Evolutionary conservation across 305 asterid genomes (phyloP).

Genomic region (Solanum aculeatissimum): DNA sequence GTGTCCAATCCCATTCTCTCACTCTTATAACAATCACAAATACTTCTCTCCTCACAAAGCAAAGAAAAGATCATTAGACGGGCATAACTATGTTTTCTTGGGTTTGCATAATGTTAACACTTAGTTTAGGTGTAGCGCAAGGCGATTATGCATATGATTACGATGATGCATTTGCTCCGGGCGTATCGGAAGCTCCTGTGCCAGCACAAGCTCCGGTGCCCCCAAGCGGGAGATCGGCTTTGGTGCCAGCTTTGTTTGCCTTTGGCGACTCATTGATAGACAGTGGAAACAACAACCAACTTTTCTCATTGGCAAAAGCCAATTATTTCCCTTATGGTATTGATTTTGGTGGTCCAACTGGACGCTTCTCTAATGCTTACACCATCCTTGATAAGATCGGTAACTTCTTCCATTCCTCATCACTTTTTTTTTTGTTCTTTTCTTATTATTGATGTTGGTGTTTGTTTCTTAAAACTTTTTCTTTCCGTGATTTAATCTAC

Average conservation of each 20-base stretch:
- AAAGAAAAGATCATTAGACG: neutral
- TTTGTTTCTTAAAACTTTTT: neutral
- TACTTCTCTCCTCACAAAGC: neutral
- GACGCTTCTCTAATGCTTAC: conserved; percentile 29
- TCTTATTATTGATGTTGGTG: neutral
- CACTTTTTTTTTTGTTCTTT: neutral
- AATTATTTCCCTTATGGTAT: conserved; percentile 36
- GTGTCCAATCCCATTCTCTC: neutral
- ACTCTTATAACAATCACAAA: neutral
- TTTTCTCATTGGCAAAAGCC: conserved; percentile 25
- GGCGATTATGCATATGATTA: neutral
- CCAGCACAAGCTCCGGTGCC: neutral
- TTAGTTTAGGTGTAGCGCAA: neutral
- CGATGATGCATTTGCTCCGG: neutral
- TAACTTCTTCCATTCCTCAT: neutral
- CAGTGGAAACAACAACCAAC: conserved; percentile 26
- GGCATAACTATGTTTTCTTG: neutral
- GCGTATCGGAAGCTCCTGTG: neutral
- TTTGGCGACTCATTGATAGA: conserved; percentile 29
- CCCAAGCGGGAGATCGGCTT: neutral
- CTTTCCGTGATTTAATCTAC: neutral
- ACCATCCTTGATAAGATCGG: conserved; percentile 29
- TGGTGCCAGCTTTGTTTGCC: conserved; percentile 27
- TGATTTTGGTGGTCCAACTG: conserved; percentile 27
- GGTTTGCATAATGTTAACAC: neutral